Conservation (phyloP, 2,329 filamentous ascomycete genomes). For the Emmonsiellopsis sp. region DNA sequence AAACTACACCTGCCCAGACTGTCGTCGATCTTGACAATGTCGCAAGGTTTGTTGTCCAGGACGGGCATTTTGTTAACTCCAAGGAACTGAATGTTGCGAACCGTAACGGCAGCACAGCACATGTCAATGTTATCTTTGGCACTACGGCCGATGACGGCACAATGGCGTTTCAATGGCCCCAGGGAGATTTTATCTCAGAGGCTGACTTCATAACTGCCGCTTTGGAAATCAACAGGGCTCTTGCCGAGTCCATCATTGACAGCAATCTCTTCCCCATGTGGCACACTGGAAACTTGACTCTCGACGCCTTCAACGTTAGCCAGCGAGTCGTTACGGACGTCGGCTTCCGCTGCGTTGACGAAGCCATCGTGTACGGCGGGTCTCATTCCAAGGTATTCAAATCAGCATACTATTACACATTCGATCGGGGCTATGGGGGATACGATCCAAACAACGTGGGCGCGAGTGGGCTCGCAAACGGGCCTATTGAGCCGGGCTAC, state of each 20-base stretch:
- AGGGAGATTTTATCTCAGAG: conserved; percentile 32
- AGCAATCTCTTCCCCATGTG: conserved; percentile 43
- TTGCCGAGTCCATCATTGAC: conserved; percentile 25
- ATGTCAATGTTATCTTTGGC: conserved; percentile 49
- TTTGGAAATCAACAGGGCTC: conserved; percentile 34
- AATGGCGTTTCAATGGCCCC: conserved; percentile 30
- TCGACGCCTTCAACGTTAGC: conserved; percentile 46
- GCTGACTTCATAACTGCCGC: conserved; percentile 37
- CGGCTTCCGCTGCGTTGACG: conserved; percentile 49
- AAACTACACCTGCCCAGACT: conserved; percentile 26
- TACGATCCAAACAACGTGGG: too few relatives aligned
- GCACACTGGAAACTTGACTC: conserved; percentile 39
- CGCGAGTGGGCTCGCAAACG: too few relatives aligned
- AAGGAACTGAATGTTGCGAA: not conserved
- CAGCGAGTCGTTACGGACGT: conserved; percentile 48
- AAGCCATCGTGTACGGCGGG: conserved; percentile 42
- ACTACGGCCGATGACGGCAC: conserved; percentile 42
- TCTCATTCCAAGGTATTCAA: not conserved
- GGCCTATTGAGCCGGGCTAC: too few relatives aligned
- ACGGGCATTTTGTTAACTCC: not conserved
- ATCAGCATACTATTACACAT: too few relatives aligned
- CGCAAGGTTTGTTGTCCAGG: conserved; percentile 33
- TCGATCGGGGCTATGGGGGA: too few relatives aligned
- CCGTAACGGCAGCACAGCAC: conserved; percentile 30
- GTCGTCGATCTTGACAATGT: conserved; percentile 8